Conservation (phyloP, 139 green algal genomes). For the Coccomyxa sp. region DNA sequence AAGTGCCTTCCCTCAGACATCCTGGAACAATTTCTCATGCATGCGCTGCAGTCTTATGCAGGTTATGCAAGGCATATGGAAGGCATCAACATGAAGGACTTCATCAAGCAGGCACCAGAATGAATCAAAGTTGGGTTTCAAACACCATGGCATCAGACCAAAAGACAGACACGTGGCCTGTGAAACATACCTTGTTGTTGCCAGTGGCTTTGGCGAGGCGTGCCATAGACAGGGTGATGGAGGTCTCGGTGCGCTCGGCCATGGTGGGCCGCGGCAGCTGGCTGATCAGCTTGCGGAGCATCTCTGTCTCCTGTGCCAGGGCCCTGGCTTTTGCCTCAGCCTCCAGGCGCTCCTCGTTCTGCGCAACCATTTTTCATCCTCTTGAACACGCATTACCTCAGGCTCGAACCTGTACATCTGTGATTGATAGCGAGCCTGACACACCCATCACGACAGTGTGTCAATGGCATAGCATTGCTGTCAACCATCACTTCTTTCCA, state of each 20-base stretch:
- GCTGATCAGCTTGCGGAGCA: background rate
- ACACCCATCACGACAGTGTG: background rate
- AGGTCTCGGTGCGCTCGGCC: background rate
- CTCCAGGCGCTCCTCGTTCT: background rate
- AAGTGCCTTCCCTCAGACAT: too few species aligned
- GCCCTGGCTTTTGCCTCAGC: background rate
- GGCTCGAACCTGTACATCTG: background rate
- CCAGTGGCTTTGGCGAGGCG: background rate
- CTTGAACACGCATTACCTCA: background rate
- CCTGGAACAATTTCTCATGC: background rate
- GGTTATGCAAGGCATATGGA: background rate
- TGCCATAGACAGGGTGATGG: conserved; percentile 3
- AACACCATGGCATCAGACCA: background rate
- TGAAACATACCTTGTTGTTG: background rate
- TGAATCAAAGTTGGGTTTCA: background rate
- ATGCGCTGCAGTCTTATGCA: background rate
- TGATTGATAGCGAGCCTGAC: background rate
- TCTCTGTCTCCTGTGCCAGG: background rate
- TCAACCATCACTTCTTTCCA: too few species aligned
- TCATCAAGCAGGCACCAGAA: background rate
- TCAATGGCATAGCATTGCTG: background rate
- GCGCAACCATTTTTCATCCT: background rate
- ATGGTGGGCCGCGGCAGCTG: conserved; percentile 2
- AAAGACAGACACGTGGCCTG: background rate
- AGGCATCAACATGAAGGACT: background rate